phyloP scores from a whole-genome alignment of 192 early-diverging fungal genomes.

The Spizellomyces sp. region DNA sequence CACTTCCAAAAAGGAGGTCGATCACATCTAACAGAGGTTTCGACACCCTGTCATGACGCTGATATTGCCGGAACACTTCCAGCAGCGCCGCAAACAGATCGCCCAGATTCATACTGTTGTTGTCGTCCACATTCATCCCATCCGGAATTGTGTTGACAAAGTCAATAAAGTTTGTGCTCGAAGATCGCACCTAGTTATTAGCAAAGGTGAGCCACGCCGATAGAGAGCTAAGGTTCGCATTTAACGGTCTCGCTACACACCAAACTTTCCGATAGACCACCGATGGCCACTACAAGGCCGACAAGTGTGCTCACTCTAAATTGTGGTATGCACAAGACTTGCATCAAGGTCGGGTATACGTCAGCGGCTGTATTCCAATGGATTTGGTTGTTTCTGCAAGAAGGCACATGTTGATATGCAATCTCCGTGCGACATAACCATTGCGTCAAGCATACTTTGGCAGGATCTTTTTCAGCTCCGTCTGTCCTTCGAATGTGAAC shows the following conservation, averaged over 20 bases:
- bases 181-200: conserved; percentile 58
- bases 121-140: conserved; percentile 11
- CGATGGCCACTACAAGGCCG: conserved; percentile 76
- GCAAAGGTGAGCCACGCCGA: not conserved
- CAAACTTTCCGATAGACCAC: conserved; percentile 77
- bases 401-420: conserved; percentile 10
- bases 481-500: conserved; percentile 16
- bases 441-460: not conserved
- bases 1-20: conserved; percentile 64
- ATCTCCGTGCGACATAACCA: not conserved
- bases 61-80: conserved; percentile 30
- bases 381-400: conserved; percentile 39
- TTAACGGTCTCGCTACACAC: conserved; percentile 40
- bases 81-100: conserved; percentile 46
- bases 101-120: conserved; percentile 15
- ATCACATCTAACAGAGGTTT: conserved; percentile 69
- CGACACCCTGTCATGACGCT: conserved; percentile 66
- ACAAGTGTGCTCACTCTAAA: conserved; percentile 63
- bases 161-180: conserved; percentile 64
- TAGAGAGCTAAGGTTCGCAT: not conserved
- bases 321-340: conserved; percentile 52
- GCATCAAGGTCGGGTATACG: conserved; percentile 66
- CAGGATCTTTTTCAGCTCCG: conserved; percentile 16
- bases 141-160: conserved; percentile 44
- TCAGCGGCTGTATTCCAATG: conserved; percentile 65